Percentiles rank a stretch among this genome's conserved stretches.
Conservation (phyloP, 768 basidiomycete species). For the Amanita molliuscula region DNA sequence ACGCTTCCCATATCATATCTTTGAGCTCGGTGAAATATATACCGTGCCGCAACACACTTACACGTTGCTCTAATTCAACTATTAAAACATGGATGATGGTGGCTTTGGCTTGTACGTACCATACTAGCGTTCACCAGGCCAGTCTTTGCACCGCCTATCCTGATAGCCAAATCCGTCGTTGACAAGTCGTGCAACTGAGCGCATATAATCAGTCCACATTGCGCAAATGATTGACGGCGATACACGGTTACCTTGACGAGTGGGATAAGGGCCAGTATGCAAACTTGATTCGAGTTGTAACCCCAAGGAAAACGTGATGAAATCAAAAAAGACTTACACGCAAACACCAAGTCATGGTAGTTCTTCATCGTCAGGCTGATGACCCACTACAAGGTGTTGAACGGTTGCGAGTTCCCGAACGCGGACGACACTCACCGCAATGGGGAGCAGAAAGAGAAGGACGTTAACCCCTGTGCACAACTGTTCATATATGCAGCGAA, state of each 20-base stretch:
- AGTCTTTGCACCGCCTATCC: conserved; percentile 68
- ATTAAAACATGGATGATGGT: conserved; percentile 4
- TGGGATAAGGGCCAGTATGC: conserved; percentile 63
- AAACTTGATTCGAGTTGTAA: conserved; percentile 29
- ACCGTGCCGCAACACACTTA: conserved; percentile 22
- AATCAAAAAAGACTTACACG: conserved; percentile 31
- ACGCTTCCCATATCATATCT: conserved; percentile 26
- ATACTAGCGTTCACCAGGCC: conserved; percentile 76
- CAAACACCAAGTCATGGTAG: conserved; percentile 47
- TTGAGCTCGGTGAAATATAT: background rate
- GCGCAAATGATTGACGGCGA: background rate
- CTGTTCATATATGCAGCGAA: background rate
- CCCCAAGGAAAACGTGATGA: background rate
- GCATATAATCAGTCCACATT: background rate
- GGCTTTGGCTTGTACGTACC: conserved; percentile 28
- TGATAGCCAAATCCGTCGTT: conserved; percentile 60
- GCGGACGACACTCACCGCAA: conserved; percentile 38
- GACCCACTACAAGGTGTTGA: conserved; percentile 35
- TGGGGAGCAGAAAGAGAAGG: conserved; percentile 53
- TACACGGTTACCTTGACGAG: conserved; percentile 50
- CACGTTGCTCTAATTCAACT: conserved; percentile 48
- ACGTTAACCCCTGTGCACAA: conserved; percentile 53
- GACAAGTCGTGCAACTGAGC: conserved; percentile 65
- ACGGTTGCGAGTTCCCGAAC: background rate
- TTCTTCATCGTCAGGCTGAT: conserved; percentile 36